Percentiles rank a stretch among this genome's conserved stretches.
Conservation (phyloP, 305 asterid genomes). For the Nicotiana rustica region DNA sequence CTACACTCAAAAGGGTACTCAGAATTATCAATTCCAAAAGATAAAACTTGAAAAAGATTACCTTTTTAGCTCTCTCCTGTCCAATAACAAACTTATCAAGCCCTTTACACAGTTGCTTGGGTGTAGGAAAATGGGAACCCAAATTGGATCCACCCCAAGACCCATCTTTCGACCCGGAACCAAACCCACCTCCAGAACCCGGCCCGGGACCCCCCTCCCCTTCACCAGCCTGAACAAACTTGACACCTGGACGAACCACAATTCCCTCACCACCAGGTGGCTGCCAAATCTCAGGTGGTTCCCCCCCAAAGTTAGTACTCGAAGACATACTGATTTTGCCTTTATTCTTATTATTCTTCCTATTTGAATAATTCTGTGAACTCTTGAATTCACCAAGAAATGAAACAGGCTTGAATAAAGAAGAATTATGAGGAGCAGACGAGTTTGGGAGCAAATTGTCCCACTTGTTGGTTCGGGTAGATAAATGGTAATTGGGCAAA, state of each 20-base stretch:
- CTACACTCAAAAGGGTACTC: neutral
- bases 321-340: slow-evolving; percentile 45
- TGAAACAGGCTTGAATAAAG: slow-evolving; percentile 63
- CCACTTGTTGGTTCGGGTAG: slow-evolving; percentile 49
- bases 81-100: slow-evolving; percentile 97
- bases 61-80: slow-evolving; percentile 97
- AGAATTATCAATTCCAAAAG: slow-evolving; percentile 32
- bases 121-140: slow-evolving; percentile 81
- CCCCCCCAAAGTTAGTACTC: slow-evolving; percentile 78
- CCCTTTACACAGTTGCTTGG: slow-evolving; percentile 88
- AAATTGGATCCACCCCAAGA: slow-evolving; percentile 93
- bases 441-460: slow-evolving; percentile 52
- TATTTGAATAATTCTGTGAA: slow-evolving; percentile 41
- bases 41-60: slow-evolving; percentile 31
- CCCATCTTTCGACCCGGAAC: slow-evolving; percentile 63
- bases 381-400: slow-evolving; percentile 55
- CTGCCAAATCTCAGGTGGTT: slow-evolving; percentile 98
- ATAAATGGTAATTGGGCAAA: slow-evolving; percentile 51
- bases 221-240: slow-evolving; percentile 64
- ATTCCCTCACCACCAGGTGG: slow-evolving; percentile 81
- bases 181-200: slow-evolving; percentile 69
- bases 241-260: slow-evolving; percentile 76
- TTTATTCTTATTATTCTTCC: slow-evolving; percentile 41
- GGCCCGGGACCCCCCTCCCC: slow-evolving; percentile 57
- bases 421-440: slow-evolving; percentile 45